Percentiles rank a stretch among this genome's conserved stretches.
Conservation (phyloP, 78 protist genomes). For the Dictyostelium discoideum region dicty_2.7 NC_007088.5:7785001-7785500, state of each 20-base stretch:
- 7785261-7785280: slow-evolving; percentile 11
- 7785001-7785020: slow-evolving; percentile 11
- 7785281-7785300: not conserved
- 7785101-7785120: not conserved
- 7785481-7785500: not conserved
- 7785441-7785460: not conserved
- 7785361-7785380: not conserved
- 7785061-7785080: slow-evolving; percentile 13
- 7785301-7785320: not conserved
- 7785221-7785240: slow-evolving; percentile 10
- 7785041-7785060: not conserved
- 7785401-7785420: not conserved
- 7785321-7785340: slow-evolving; percentile 26
- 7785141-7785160: not conserved
- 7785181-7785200: not conserved
- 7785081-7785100: not conserved
- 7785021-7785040: slow-evolving; percentile 31
- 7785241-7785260: slow-evolving; percentile 40
- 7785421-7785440: not conserved
- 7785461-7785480: not conserved
- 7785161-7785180: not conserved
- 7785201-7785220: not conserved
- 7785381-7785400: not conserved
- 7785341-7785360: slow-evolving; percentile 69
- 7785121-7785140: too few relatives aligned